Evolutionary conservation across 495 filamentous ascomycete species (phyloP), one percentile per base, ranked within the genome.

Genomic region (Xylaria castorea): DNA sequence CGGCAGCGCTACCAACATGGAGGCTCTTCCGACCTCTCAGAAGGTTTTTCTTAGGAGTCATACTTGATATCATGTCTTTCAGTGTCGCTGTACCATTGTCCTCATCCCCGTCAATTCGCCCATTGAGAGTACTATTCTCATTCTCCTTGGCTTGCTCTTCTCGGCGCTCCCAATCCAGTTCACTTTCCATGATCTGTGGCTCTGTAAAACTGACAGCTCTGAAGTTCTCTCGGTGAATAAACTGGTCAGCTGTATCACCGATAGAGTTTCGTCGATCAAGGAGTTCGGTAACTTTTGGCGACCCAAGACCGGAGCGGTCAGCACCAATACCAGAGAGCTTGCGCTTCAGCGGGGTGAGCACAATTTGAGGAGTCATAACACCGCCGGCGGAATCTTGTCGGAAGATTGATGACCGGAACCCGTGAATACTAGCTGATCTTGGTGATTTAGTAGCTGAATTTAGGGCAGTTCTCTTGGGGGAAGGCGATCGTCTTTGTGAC

Each of bases 221-320:
- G 27, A 63, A 44, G 14, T 68, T 69, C 44, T 78, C 76, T 20
- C 78, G 80, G 0, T 91, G 88, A 62, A 89, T 80, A 75, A 96
- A 95, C 9, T 85, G 80, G 5, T 83, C 82, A 14, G 92, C 87
- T 20, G 85, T 83, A 65, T 94, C 90, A 36, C 90, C 88, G 70
- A 97, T 90, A 8, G 92, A 93, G 53, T 84, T 87, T 55, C 93
- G 88, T 63, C 90, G 88, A 60, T 94, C 92, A 44, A 96, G 87
- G 32, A 94, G 86, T 30, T 88, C 91, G 18, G 91, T 87, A 44
- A 97, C 89, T 20, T 87, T 88, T 9, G 93, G 93, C 5, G 93
- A 97, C 27, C 93, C 93, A 64, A 96, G 87, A 5, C 93, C 93
- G 73, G 88, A 83, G 71, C 87, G 89, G 74, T 94, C 92, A 74